Evolutionary conservation across 2,329 filamentous ascomycete genomes (phyloP).

Genomic region (Helminthosporium solani): DNA sequence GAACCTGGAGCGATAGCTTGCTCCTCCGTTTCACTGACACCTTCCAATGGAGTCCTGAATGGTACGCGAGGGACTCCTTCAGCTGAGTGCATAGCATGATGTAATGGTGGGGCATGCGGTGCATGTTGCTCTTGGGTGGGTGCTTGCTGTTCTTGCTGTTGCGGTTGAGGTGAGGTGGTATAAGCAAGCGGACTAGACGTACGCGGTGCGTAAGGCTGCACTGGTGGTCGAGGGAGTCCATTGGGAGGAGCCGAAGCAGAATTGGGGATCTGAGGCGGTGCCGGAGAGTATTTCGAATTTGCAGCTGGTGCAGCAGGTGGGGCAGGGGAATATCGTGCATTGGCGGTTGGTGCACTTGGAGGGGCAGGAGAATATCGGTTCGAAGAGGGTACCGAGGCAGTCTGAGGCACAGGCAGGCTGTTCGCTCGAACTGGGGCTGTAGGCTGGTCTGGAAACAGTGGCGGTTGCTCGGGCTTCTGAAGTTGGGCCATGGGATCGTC

Average conservation of each 20-base stretch:
- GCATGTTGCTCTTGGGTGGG: slow-evolving; percentile 14
- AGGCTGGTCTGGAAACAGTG: slow-evolving; percentile 38
- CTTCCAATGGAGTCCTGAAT: slow-evolving; percentile 33
- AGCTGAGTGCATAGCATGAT: slow-evolving; percentile 31
- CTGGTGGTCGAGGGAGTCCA: slow-evolving; percentile 38
- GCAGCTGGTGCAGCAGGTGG: slow-evolving; percentile 38
- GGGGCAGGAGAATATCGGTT: slow-evolving; percentile 39
- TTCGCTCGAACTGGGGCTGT: slow-evolving; percentile 32
- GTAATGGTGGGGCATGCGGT: slow-evolving; percentile 16
- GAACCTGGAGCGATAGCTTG: slow-evolving; percentile 17
- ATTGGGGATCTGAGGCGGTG: slow-evolving; percentile 39
- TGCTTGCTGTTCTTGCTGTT: slow-evolving; percentile 2
- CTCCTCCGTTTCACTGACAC: slow-evolving; percentile 38
- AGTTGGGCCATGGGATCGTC: slow-evolving; percentile 29
- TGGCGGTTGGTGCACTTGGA: slow-evolving; percentile 28
- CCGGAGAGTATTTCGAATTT: slow-evolving; percentile 43
- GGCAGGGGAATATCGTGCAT: slow-evolving; percentile 45
- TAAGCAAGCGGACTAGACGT: slow-evolving; percentile 66
- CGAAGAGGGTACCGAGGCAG: slow-evolving; percentile 25
- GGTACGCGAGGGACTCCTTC: slow-evolving; percentile 27
- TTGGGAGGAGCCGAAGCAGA: slow-evolving; percentile 38
- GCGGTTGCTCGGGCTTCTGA: slow-evolving; percentile 46
- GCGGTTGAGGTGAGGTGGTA: slow-evolving; percentile 42
- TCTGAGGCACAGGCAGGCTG: slow-evolving; percentile 34
- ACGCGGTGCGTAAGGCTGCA: slow-evolving; percentile 60